Conservation (phyloP, 768 basidiomycete genomes). For the Russula sp. region DNA sequence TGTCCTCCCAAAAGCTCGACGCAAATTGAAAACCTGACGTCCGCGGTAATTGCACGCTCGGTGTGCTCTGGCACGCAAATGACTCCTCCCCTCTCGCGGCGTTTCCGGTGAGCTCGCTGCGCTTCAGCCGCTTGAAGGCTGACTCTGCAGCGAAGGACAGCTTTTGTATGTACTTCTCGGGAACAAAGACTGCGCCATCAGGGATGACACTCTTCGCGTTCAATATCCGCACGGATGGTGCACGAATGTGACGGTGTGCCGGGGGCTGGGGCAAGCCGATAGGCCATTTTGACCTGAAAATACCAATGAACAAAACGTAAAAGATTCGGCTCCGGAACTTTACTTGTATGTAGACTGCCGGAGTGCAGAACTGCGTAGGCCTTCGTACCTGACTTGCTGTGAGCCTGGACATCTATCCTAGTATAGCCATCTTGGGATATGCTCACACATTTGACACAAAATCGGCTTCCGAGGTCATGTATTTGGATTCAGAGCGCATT, state of each 20-base stretch:
- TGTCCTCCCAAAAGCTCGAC: conserved; percentile 59
- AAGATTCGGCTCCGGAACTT: conserved; percentile 12
- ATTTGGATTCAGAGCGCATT: conserved; percentile 44
- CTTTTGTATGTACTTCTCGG: conserved; percentile 38
- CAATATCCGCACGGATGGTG: conserved; percentile 41
- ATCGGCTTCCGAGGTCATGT: conserved; percentile 55
- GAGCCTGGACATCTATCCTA: background rate
- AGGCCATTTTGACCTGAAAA: conserved; percentile 46
- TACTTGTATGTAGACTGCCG: conserved; percentile 45
- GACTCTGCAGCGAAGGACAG: conserved; percentile 48
- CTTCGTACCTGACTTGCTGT: conserved; percentile 42
- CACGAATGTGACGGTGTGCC: conserved; percentile 32
- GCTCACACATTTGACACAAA: conserved; percentile 54
- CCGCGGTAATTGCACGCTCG: conserved; percentile 47
- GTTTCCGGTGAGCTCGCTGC: conserved; percentile 39
- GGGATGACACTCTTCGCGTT: conserved; percentile 49
- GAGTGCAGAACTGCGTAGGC: conserved; percentile 48
- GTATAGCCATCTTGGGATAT: background rate
- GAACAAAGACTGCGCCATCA: conserved; percentile 50
- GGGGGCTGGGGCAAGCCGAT: conserved; percentile 50
- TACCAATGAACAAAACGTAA: conserved; percentile 16
- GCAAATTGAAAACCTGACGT: conserved; percentile 50
- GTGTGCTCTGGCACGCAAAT: conserved; percentile 52
- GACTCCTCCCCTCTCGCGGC: conserved; percentile 45
- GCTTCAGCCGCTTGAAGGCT: conserved; percentile 48